A percentile compares a stretch with the other conserved stretches of the same genome.
Conservation (phyloP, 805 yeast species). For the Wickerhamiella azyma region DNA sequence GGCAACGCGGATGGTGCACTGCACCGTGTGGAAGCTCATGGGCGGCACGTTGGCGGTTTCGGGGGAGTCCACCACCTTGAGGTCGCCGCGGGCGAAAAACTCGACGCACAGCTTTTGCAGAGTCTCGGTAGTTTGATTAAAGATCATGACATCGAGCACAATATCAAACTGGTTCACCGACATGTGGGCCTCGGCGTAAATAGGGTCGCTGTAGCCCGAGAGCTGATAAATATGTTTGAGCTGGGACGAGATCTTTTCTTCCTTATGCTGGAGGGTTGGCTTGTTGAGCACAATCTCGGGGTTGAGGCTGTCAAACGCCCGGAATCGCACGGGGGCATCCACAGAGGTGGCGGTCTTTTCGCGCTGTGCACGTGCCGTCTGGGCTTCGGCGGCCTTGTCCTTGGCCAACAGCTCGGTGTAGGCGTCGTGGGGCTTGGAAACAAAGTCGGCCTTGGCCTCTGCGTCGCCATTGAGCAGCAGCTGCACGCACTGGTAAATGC, state of each 20-base stretch:
- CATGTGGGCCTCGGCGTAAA: slow-evolving; percentile 93
- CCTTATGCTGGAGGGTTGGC: slow-evolving; percentile 6
- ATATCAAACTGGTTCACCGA: slow-evolving; percentile 96
- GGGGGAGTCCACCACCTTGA: slow-evolving; percentile 87
- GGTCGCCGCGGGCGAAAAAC: slow-evolving; percentile 90
- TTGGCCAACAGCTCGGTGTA: slow-evolving; percentile 55
- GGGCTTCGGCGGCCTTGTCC: slow-evolving; percentile 26
- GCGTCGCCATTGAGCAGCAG: slow-evolving; percentile 43
- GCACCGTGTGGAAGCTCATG: slow-evolving; percentile 88
- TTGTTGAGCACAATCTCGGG: neutral
- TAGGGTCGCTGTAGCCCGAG: slow-evolving; percentile 97
- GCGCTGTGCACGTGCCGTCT: slow-evolving; percentile 27
- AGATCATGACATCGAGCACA: slow-evolving; percentile 81
- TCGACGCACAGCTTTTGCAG: slow-evolving; percentile 84
- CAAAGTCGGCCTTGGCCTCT: slow-evolving; percentile 48
- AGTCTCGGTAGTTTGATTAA: slow-evolving; percentile 84
- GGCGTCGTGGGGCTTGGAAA: slow-evolving; percentile 79
- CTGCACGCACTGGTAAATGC: slow-evolving; percentile 77
- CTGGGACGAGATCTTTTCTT: slow-evolving; percentile 41
- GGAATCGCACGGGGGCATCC: slow-evolving; percentile 19
- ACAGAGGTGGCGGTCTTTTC: slow-evolving; percentile 37
- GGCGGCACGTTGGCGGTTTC: slow-evolving; percentile 84
- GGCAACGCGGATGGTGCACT: slow-evolving; percentile 82
- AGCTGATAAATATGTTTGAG: slow-evolving; percentile 79
- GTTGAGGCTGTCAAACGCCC: slow-evolving; percentile 14